Evolutionary conservation across 108 stramenopile species (phyloP), one percentile per base, ranked within the genome.

Genomic region (Cyclotella kingstonii): DNA sequence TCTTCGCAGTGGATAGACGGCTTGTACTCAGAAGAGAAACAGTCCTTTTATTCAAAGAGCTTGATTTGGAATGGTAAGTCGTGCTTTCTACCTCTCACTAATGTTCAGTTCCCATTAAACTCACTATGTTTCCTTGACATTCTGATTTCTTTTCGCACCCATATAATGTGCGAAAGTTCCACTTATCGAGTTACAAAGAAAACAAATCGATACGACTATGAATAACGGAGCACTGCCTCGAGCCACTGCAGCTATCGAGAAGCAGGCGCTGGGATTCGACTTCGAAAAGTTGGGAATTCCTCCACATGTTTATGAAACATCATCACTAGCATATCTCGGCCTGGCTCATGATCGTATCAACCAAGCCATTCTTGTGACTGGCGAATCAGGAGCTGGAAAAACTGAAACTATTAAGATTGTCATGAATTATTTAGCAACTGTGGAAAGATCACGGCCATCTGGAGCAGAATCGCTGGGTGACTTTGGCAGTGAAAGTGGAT

Each of bases 321-420:
- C 84, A 1, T 78, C 81, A 1, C 55, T 86, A 51, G 85, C 90
- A 2, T 91, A 87, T 68, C 76, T 83, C 0, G 90, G 82, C 11
- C 53, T 91, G 14, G 66, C 80, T 19, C 46, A 52, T 3, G 68
- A 81, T 8, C 63, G 73, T 11, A 54, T 44, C 44, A 73, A 87
- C 49, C 93, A 94, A 62, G 82, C 84, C 8, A 86, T 94, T 61
- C 60, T 94, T 5, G 87, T 93, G 0, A 86, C 80, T 1, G 94
- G 94, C 14, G 94, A 95, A 73, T 83, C 81, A 4, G 94, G 94
- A 18, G 91, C 94, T 3, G 94, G 94, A 9, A 95, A 95, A 70
- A 95, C 94, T 2, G 94, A 95, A 76, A 89, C 87, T 2, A 88
- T 90, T 46, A 95, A 95, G 58, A 87, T 90, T 62, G 79, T 95